Evolutionary conservation across 2,329 filamentous ascomycete genomes (phyloP).

Genomic region (Neurospora crassa): DNA sequence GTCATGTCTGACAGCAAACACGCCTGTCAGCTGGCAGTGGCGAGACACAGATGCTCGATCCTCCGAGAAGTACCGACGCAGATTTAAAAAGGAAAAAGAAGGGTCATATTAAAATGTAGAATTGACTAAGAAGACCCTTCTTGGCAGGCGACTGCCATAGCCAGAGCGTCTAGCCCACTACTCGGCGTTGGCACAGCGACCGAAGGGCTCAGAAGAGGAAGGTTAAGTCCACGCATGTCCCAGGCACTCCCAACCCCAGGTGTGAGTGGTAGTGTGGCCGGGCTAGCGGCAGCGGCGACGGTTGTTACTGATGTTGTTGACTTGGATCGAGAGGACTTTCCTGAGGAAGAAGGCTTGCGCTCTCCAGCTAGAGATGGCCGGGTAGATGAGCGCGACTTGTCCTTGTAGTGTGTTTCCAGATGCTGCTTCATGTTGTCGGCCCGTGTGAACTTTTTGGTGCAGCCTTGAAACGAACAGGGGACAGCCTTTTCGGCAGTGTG

Average conservation of each 20-base stretch:
- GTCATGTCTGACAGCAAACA: neutral
- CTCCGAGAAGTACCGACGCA: neutral
- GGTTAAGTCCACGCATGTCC: constrained; percentile 37
- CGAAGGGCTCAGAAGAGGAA: constrained; percentile 37
- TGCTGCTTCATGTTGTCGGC: constrained; percentile 87
- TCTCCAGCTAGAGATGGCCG: constrained; percentile 17
- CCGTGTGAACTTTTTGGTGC: constrained; percentile 71
- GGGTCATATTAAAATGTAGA: neutral
- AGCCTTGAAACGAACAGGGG: constrained; percentile 56
- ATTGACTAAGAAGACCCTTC: constrained; percentile 24
- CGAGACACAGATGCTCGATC: constrained; percentile 8
- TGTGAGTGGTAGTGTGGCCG: constrained; percentile 24
- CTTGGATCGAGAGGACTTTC: constrained; percentile 16
- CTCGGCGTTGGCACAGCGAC: constrained; percentile 32
- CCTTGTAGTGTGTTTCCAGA: constrained; percentile 64
- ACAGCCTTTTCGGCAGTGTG: constrained; percentile 75
- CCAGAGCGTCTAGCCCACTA: constrained; percentile 45
- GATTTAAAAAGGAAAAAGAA: constrained; percentile 1
- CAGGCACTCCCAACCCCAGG: constrained; percentile 27
- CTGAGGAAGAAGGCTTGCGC: constrained; percentile 11
- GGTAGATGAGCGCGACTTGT: constrained; percentile 38
- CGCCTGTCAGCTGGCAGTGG: constrained; percentile 3
- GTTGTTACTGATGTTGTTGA: constrained; percentile 8
- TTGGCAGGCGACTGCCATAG: constrained; percentile 44
- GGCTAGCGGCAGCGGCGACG: constrained; percentile 15